Percentiles rank a stretch among this genome's conserved stretches.
These are phyloP conservation scores for Musa schizocarpa DNA, from an alignment of 176 grass and related monocot species.

Conservation along the genomic window DNA sequence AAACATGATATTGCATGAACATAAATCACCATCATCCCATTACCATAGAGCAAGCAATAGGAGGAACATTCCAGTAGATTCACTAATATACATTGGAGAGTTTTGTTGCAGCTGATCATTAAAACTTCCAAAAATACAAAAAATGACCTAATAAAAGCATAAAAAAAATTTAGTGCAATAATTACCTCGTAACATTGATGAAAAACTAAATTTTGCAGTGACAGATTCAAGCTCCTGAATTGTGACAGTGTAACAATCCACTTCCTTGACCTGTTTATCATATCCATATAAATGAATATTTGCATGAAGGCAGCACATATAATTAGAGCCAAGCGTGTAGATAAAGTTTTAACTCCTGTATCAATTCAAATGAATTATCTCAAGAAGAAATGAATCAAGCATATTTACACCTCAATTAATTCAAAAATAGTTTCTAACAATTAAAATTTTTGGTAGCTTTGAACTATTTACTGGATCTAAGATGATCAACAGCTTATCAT, in stretches of 20 bases:
- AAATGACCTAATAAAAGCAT: neutral
- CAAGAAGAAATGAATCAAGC: no score
- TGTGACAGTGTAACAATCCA: conserved; percentile 93
- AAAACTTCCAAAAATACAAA: neutral
- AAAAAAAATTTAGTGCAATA: conserved; percentile 8
- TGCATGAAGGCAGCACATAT: neutral
- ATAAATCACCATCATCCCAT: neutral
- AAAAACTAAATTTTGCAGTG: conserved; percentile 60
- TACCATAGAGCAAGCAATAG: no score
- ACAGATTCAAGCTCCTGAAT: conserved; percentile 70
- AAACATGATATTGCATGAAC: neutral
- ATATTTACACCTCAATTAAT: no score
- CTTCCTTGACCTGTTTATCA: conserved; percentile 57
- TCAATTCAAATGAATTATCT: no score
- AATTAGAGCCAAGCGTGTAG: neutral
- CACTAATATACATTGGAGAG: no score
- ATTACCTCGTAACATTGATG: conserved; percentile 85
- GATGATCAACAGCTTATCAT: no score
- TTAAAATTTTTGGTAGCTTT: no score
- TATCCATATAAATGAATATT: neutral
- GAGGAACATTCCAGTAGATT: no score
- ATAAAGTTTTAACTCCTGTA: neutral
- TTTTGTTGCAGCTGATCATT: neutral
- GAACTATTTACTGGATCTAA: no score
- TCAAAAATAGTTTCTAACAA: no score